A percentile compares a stretch with the other conserved stretches of the same genome.
Conservation (phyloP, 1,284 basidiomycete species). For the Xerocomus nothofagi region DNA sequence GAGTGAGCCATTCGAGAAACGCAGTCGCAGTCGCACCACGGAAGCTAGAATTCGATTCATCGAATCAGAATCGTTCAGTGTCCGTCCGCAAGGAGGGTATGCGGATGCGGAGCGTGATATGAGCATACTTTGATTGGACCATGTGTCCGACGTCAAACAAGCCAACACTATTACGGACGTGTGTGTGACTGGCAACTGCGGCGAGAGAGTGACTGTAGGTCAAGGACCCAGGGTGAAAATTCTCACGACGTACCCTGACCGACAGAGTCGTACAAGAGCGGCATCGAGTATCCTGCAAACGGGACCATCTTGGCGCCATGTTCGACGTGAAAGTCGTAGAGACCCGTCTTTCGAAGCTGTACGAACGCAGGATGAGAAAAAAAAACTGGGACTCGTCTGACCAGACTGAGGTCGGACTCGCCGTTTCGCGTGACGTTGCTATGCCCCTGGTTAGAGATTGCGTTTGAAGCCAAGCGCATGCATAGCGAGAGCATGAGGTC, state of each 20-base stretch:
- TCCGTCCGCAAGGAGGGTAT: no score
- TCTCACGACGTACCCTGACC: constrained; percentile 65
- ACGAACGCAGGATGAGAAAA: constrained; percentile 4
- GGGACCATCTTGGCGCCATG: constrained; percentile 95
- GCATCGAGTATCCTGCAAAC: constrained; percentile 96
- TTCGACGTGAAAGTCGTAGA: constrained; percentile 89
- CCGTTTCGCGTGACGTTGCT: constrained; percentile 24
- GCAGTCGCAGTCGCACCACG: constrained; percentile 69
- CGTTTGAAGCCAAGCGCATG: neutral
- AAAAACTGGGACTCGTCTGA: neutral
- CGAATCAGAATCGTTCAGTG: no score
- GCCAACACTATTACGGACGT: constrained; percentile 83
- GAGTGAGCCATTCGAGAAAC: constrained; percentile 86
- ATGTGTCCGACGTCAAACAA: constrained; percentile 99
- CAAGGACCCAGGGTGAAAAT: constrained; percentile 4
- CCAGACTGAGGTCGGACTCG: constrained; percentile 1
- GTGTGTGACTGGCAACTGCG: constrained; percentile 87
- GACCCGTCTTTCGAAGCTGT: constrained; percentile 54
- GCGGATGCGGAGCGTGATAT: constrained; percentile 1
- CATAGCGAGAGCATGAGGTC: neutral
- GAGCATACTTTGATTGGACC: constrained; percentile 78
- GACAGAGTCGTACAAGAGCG: constrained; percentile 80
- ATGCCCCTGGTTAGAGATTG: constrained; percentile 10
- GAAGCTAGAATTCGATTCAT: constrained; percentile 42
- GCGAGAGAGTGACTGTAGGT: constrained; percentile 3